phyloP scores from a whole-genome alignment of 768 basidiomycete species.

The Lentinus brumalis region DNA sequence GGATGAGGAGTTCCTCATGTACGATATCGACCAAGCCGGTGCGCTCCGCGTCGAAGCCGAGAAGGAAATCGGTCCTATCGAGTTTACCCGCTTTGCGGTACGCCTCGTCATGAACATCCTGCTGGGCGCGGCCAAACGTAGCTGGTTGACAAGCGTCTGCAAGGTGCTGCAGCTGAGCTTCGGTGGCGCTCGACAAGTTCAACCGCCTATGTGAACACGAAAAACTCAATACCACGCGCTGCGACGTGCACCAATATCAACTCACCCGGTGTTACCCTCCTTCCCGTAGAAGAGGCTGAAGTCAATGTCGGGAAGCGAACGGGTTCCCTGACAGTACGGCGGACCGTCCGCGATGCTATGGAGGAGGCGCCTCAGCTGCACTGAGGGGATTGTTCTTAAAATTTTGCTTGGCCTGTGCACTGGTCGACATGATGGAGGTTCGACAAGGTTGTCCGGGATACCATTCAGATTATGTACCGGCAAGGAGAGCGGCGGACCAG shows the following conservation, averaged over 20 bases:
- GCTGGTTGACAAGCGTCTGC: conserved; percentile 41
- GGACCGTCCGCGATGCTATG: conserved; percentile 13
- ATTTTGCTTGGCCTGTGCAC: too few species aligned
- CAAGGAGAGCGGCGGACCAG: too few species aligned
- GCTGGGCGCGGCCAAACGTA: conserved; percentile 38
- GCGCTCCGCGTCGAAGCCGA: conserved; percentile 32
- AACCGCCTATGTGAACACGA: conserved; percentile 3
- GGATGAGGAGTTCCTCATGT: conserved; percentile 28
- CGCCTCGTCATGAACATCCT: conserved; percentile 44
- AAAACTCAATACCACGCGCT: neutral
- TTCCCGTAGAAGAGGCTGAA: conserved; percentile 17
- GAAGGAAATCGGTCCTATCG: conserved; percentile 37
- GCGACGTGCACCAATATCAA: neutral
- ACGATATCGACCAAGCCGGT: conserved; percentile 31
- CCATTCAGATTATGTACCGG: too few species aligned
- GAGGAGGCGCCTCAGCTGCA: conserved; percentile 1
- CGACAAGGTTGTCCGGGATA: too few species aligned
- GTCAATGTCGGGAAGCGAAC: conserved; percentile 4
- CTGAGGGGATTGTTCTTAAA: neutral
- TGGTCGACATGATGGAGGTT: too few species aligned
- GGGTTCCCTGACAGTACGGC: conserved; percentile 17
- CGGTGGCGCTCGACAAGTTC: conserved; percentile 11
- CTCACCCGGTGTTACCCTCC: neutral
- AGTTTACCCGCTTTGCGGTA: conserved; percentile 50
- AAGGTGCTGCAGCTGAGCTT: conserved; percentile 29